A percentile compares a stretch with the other conserved stretches of the same genome.
These are phyloP conservation scores for Mortierella sp. DNA, from an alignment of 371 early-diverging fungal genomes.

Conservation along the genomic window DNA sequence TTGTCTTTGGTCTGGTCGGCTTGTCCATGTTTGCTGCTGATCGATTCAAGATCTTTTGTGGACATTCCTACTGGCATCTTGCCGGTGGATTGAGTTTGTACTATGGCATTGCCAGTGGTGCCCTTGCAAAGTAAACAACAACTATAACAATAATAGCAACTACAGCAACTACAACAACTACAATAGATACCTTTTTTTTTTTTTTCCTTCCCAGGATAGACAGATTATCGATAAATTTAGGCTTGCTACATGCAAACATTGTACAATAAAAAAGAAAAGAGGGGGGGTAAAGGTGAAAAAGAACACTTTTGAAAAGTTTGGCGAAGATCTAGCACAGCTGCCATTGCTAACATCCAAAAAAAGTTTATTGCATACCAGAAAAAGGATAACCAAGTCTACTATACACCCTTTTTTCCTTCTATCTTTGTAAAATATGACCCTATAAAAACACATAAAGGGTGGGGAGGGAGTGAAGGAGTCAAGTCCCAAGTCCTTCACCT, in stretches of 20 bases:
- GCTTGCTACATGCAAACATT: not conserved
- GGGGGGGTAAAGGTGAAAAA: not conserved
- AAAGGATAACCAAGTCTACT: not conserved
- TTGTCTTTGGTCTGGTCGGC: conserved; percentile 37
- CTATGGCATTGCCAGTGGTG: conserved; percentile 43
- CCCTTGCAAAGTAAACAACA: conserved; percentile 28
- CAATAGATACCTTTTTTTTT: not conserved
- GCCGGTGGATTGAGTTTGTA: conserved; percentile 48
- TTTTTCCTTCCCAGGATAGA: not conserved
- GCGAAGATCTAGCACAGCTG: not conserved
- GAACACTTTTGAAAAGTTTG: not conserved
- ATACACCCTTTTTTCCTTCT: too few species aligned
- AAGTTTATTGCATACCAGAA: not conserved
- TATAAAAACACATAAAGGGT: too few species aligned
- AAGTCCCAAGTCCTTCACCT: not conserved
- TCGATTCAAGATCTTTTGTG: conserved; percentile 51
- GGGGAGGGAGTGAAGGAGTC: too few species aligned
- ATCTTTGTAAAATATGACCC: too few species aligned
- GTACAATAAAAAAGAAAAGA: not conserved
- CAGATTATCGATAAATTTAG: too few species aligned
- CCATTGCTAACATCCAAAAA: too few species aligned
- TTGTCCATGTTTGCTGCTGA: conserved; percentile 50
- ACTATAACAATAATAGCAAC: not conserved
- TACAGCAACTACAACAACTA: not conserved
- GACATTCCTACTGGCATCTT: conserved; percentile 51